Conservation (phyloP, 345 rosid genomes). For the Brassica juncea region DNA sequence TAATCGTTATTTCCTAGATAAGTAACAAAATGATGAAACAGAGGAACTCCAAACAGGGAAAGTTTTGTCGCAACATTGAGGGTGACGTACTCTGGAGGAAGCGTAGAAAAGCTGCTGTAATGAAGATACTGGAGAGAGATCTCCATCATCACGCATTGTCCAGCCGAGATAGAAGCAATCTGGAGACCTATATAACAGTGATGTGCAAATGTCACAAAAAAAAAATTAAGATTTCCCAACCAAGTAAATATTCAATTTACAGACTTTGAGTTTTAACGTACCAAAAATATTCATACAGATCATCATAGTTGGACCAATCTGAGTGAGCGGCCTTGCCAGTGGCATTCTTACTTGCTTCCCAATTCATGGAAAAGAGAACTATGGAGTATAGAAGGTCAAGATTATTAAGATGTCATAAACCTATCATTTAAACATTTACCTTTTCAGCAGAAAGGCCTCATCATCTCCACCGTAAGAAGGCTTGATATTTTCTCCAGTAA, state of each 20-base stretch:
- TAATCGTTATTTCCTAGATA: slow-evolving; percentile 25
- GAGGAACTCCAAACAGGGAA: slow-evolving; percentile 8
- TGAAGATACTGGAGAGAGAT: slow-evolving; percentile 79
- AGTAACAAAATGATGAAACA: slow-evolving; percentile 3
- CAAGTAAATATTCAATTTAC: slow-evolving; percentile 25
- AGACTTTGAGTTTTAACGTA: slow-evolving; percentile 42
- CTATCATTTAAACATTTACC: slow-evolving; percentile 50
- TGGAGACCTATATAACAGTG: slow-evolving; percentile 60
- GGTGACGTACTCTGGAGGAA: slow-evolving; percentile 70
- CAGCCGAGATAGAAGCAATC: slow-evolving; percentile 99
- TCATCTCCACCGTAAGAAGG: slow-evolving; percentile 99
- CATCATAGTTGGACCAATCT: slow-evolving; percentile 97
- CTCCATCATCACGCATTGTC: slow-evolving; percentile 99
- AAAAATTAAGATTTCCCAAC: slow-evolving; percentile 1
- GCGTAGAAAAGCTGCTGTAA: slow-evolving; percentile 94
- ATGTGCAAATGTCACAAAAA: slow-evolving; percentile 17
- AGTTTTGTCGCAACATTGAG: neutral
- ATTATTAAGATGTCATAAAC: neutral
- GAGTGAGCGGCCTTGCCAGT: slow-evolving; percentile 82
- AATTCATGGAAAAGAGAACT: slow-evolving; percentile 32
- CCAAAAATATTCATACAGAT: slow-evolving; percentile 97
- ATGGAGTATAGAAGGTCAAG: slow-evolving; percentile 26
- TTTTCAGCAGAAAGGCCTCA: slow-evolving; percentile 81
- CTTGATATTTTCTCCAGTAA: slow-evolving; percentile 94
- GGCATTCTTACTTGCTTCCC: slow-evolving; percentile 82